Evolutionary conservation across 371 early-diverging fungal species (phyloP).

Genomic region (Choanephora cucurbitarum): DNA sequence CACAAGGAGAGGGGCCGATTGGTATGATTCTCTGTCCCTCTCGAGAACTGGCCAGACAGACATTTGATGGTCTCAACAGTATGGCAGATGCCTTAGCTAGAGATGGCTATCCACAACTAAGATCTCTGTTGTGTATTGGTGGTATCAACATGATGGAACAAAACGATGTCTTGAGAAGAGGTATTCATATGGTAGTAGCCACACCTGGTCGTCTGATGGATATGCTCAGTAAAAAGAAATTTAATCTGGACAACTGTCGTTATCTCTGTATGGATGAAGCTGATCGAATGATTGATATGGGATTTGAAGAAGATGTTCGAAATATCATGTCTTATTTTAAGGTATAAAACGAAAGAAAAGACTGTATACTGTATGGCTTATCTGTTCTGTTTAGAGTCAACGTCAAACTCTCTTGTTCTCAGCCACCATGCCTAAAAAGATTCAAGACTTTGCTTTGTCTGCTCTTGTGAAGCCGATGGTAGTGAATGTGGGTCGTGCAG

Average conservation of each 20-base stretch:
- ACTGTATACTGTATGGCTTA: no score
- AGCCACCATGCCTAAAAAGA: slow-evolving; percentile 98
- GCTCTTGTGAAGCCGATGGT: slow-evolving; percentile 90
- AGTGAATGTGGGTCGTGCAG: slow-evolving; percentile 98
- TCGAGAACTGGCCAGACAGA: slow-evolving; percentile 88
- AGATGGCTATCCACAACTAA: slow-evolving; percentile 73
- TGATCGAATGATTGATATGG: slow-evolving; percentile 99
- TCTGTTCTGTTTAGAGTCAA: slow-evolving; percentile 32
- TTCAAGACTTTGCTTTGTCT: slow-evolving; percentile 91
- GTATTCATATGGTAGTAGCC: slow-evolving; percentile 85
- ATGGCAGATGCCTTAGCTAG: slow-evolving; percentile 66
- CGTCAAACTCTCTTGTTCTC: slow-evolving; percentile 94
- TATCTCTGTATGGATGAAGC: slow-evolving; percentile 97
- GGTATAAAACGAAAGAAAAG: no score
- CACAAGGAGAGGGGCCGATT: slow-evolving; percentile 90
- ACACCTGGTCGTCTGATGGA: slow-evolving; percentile 96
- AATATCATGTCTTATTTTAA: slow-evolving; percentile 92
- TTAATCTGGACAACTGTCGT: slow-evolving; percentile 79
- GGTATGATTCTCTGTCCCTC: slow-evolving; percentile 90
- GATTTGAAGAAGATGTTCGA: slow-evolving; percentile 94
- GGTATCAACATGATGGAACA: slow-evolving; percentile 95
- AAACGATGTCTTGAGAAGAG: slow-evolving; percentile 60
- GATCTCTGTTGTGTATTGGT: slow-evolving; percentile 87
- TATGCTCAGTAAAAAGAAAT: slow-evolving; percentile 76
- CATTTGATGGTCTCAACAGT: slow-evolving; percentile 70